These are phyloP conservation scores for Eimeria brunetti DNA, from an alignment of 169 alveolate species.

Conservation along the genomic window DNA sequence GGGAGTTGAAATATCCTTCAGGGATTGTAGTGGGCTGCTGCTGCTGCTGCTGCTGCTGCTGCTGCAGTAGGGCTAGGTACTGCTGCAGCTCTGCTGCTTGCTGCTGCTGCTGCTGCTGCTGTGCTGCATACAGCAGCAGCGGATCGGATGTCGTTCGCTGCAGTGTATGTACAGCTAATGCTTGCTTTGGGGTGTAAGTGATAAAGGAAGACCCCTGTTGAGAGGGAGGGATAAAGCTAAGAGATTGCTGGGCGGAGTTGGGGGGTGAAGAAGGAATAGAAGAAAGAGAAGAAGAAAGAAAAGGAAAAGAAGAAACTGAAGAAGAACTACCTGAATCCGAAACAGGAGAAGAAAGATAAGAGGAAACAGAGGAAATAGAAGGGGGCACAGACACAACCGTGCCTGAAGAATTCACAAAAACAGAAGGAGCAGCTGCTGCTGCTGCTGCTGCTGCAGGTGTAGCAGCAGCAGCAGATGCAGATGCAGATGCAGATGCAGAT, in stretches of 20 bases:
- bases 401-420: no score
- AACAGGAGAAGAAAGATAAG: no score
- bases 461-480: no score
- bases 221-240: constrained; percentile 10
- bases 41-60: no score
- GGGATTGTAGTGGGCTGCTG: no score
- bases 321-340: background rate
- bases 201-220: constrained; percentile 17
- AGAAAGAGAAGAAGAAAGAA: background rate
- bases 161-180: constrained; percentile 17
- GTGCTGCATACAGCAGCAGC: background rate
- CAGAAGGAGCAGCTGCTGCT: background rate
- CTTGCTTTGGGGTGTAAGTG: background rate
- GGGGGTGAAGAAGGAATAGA: background rate
- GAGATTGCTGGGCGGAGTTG: constrained; percentile 41
- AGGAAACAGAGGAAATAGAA: background rate
- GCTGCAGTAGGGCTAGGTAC: background rate
- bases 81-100: background rate
- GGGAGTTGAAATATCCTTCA: background rate
- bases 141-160: constrained; percentile 25
- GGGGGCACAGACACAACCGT: background rate
- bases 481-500: no score
- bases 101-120: background rate
- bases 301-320: background rate
- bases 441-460: background rate